A percentile compares a stretch with the other conserved stretches of the same genome.
Conservation (phyloP, 495 filamentous ascomycete genomes). For the Penicillium samsonianum region DNA sequence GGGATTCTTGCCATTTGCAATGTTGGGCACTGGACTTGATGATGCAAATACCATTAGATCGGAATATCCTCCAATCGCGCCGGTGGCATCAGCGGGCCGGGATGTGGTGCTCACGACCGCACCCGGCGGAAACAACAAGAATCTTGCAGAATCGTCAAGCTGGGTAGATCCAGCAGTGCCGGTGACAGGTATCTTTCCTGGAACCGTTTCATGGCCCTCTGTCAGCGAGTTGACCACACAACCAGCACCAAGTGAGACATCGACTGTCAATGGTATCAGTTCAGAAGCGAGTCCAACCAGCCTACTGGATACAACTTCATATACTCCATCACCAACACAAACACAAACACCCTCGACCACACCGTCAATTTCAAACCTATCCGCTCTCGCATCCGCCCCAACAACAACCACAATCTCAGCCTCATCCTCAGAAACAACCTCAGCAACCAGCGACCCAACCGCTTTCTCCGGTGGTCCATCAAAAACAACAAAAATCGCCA, state of each 20-base stretch:
- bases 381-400: neutral
- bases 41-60: neutral
- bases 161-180: neutral
- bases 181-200: neutral
- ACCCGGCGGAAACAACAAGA: neutral
- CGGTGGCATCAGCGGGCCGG: neutral
- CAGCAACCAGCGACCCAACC: neutral
- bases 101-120: neutral
- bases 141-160: neutral
- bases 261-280: neutral
- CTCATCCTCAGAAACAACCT: neutral
- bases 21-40: neutral
- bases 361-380: neutral
- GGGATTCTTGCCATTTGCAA: neutral
- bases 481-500: conserved; percentile 38
- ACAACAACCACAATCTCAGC: conserved; percentile 4
- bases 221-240: neutral
- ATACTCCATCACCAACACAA: neutral
- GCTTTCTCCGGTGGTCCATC: conserved; percentile 16
- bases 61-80: neutral
- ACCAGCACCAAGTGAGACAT: neutral
- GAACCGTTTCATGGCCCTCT: neutral
- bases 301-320: neutral
- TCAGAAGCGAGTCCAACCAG: neutral
- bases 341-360: neutral